phyloP scores from a whole-genome alignment of 1,284 basidiomycete species.

The Lentinula novae-zelandiae region DNA sequence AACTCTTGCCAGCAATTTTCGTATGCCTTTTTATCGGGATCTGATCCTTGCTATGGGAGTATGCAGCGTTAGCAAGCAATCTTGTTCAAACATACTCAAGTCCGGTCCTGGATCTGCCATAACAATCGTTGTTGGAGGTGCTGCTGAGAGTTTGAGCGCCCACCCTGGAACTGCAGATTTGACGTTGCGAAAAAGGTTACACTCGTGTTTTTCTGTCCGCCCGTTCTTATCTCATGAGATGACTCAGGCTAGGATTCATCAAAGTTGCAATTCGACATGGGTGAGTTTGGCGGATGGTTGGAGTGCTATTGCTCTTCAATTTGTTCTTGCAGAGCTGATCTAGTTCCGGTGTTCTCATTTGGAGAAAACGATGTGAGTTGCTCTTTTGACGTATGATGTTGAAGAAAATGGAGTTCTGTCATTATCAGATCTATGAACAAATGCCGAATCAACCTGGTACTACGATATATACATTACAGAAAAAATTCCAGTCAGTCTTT shows the following conservation, averaged over 20 bases:
- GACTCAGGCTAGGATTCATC: slow-evolving; percentile 83
- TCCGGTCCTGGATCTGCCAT: slow-evolving; percentile 74
- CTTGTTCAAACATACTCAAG: slow-evolving; percentile 87
- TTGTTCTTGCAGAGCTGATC: slow-evolving; percentile 62
- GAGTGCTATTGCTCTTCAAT: neutral
- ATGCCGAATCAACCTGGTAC: slow-evolving; percentile 94
- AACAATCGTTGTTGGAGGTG: slow-evolving; percentile 96
- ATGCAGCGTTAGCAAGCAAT: slow-evolving; percentile 87
- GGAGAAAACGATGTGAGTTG: slow-evolving; percentile 92
- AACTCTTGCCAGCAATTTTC: slow-evolving; percentile 89
- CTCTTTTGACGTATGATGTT: neutral
- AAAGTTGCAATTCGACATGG: slow-evolving; percentile 95
- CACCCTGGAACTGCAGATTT: slow-evolving; percentile 94
- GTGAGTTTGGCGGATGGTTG: slow-evolving; percentile 34
- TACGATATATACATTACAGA: slow-evolving; percentile 82
- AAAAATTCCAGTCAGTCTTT: slow-evolving; percentile 86
- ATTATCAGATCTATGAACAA: slow-evolving; percentile 84
- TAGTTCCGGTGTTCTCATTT: slow-evolving; percentile 95
- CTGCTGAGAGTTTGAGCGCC: slow-evolving; percentile 90
- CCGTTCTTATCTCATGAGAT: neutral
- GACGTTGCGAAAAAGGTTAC: slow-evolving; percentile 76
- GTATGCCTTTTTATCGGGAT: slow-evolving; percentile 92
- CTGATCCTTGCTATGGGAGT: slow-evolving; percentile 83
- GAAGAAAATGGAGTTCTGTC: neutral
- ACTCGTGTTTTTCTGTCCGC: slow-evolving; percentile 5